Base-by-base conservation (phyloP, 2,329 filamentous ascomycete species). In the Cercospora sp. region DNA sequence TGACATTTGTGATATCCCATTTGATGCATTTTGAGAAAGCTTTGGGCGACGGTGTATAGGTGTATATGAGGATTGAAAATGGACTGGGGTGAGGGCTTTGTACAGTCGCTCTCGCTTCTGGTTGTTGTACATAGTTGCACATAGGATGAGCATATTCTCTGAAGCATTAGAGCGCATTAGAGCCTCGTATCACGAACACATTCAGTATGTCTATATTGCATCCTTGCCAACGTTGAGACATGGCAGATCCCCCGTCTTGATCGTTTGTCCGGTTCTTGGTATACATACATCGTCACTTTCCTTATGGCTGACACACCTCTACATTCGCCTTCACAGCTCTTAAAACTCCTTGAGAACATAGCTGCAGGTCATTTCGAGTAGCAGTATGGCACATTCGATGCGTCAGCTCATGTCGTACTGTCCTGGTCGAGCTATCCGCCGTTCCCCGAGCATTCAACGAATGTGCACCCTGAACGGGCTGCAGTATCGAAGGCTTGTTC, bases 101-200 rank as follows among this genome's bases (percentile, higher is more conserved):
- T 60, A 51, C 48, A 63, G 58, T 30, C 55, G 55, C 39, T 26
- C 53, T 42, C n/a, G n/a, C 13, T 53, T 26, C 55, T 28, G 48
- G 20, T 31, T 36, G 2, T 18, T 63, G 65, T 63, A 63, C 18
- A 63, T 55, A 55, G 5, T 67, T 60, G 59, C 55, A 60, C 53
- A 39, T 30, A 16, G 31, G 53, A 23, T 12, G 42, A 23, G 18
- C 42, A 45, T n/a, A 45, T 20, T 45, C 42, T 45, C 42, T 45
- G n/a, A 20, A 20, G 7, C 42, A 18, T 45, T n/a, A n/a, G n/a
- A n/a, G n/a, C n/a, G n/a, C n/a, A n/a, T n/a, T n/a, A n/a, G n/a
- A n/a, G n/a, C n/a, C n/a, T n/a, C n/a, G 42, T n/a, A 20, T 45
- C 6, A 45, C 9, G 39, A 45, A 45, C 6, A 45, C 30, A 31